phyloP scores from a whole-genome alignment of 139 green algal genomes.

The Dunaliella primolecta region DNA sequence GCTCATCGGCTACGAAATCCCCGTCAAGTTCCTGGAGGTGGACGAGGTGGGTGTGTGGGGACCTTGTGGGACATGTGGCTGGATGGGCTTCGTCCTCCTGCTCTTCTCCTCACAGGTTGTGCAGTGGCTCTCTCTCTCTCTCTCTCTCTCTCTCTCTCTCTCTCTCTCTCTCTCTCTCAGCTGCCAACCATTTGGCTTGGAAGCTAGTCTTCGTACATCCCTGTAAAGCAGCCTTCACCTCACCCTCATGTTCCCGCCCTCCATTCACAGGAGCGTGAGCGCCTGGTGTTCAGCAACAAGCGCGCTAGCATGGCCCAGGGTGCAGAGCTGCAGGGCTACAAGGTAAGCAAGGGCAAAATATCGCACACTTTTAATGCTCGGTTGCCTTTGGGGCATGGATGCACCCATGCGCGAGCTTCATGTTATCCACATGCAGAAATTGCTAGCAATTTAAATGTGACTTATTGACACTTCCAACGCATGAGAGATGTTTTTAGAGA shows the following conservation, averaged over 20 bases:
- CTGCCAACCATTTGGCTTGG: too few relatives aligned
- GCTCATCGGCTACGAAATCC: constrained; percentile 74
- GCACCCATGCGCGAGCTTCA: background rate
- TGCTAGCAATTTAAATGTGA: background rate
- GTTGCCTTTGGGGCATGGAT: background rate
- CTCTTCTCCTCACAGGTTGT: background rate
- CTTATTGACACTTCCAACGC: background rate
- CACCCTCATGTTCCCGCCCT: background rate
- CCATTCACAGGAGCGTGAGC: background rate
- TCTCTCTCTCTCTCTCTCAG: too few relatives aligned
- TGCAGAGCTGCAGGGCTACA: constrained; percentile 36
- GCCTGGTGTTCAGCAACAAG: constrained; percentile 56
- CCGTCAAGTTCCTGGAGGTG: constrained; percentile 94
- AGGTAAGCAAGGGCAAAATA: constrained; percentile 19
- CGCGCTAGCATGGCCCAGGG: constrained; percentile 20
- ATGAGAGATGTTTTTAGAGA: too few relatives aligned
- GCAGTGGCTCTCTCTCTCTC: too few relatives aligned
- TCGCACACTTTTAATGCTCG: background rate
- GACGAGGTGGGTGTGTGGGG: constrained; percentile 69
- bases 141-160: too few relatives aligned
- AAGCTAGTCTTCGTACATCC: too few relatives aligned
- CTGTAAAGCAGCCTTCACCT: too few relatives aligned
- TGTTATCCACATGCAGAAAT: background rate
- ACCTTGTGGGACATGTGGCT: too few relatives aligned
- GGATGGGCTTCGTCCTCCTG: background rate